Base-by-base conservation (phyloP, 306 rosid genomes). In the Astragalus membranaceus region DNA sequence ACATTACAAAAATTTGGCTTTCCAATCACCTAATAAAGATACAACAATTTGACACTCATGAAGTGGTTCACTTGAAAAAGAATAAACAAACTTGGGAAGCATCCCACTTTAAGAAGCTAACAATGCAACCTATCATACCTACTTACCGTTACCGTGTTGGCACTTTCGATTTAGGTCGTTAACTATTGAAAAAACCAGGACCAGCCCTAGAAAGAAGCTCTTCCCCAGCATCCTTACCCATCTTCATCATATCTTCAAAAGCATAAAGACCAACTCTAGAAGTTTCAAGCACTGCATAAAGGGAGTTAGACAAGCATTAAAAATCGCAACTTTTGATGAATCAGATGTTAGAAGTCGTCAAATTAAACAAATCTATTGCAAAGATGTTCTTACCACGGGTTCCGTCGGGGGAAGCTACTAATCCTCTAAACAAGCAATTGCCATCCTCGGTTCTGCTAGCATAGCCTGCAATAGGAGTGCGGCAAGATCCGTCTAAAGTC, bases 381-480 rank as follows among this genome's bases (percentile, higher is more conserved):
- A 46, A 63, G 44, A 78, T 26, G 54, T 44, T 13, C 78, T 20
- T 84, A 92, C 98, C 98, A 4, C 81, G 85, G 30, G 87, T 76
- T 70, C 96, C 98, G 37, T 89, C 95, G 0, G 98, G 92, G 58
- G 95, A 86, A 72, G 92, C 96, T 50, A 89, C 96, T 80, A 92
- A 79, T 79, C 98, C 96, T 83, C 84, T 87, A 78, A 89, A 92
- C 69, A 89, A 78, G 86, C 98, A 92, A 44, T 84, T 83, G 12
- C 95, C 96, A 70, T 84, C 90, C 57, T 72, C 79, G 15, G 76
- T 87, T 81, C 86, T 89, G 75, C 79, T 75, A 49, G 98, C 98
- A 78, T 92, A 92, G 37, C 98, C 96, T 2, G 96, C 98, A 42
- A 92, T 92, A 32, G 96, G 98, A 41, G 98, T 92, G 37, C 95